A percentile compares a stretch with the other conserved stretches of the same genome.
Conservation (phyloP, 805 yeast genomes). For the Barnettozyma sp. region DNA sequence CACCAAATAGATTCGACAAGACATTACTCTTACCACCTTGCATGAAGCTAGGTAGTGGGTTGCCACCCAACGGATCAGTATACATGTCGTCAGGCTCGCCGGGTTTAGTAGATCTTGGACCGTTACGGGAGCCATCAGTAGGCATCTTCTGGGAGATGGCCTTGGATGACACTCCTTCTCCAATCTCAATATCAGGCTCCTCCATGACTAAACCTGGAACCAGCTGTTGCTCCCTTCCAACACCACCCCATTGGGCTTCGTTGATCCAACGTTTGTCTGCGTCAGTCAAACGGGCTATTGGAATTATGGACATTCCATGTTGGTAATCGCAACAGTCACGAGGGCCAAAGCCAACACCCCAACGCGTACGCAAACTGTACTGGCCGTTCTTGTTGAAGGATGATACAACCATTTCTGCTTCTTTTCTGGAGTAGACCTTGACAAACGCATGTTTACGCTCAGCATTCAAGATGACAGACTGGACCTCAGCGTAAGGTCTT, state of each 20-base stretch:
- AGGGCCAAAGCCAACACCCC: slow-evolving; percentile 99
- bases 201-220: slow-evolving; percentile 78
- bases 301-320: slow-evolving; percentile 82
- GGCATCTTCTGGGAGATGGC: slow-evolving; percentile 91
- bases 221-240: slow-evolving; percentile 72
- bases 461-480: slow-evolving; percentile 77
- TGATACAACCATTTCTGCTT: slow-evolving; percentile 77
- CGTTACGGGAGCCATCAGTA: slow-evolving; percentile 77
- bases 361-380: slow-evolving; percentile 69
- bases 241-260: slow-evolving; percentile 94
- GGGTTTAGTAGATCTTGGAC: slow-evolving; percentile 72
- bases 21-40: slow-evolving; percentile 37
- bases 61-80: slow-evolving; percentile 24
- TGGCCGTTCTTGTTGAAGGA: slow-evolving; percentile 65
- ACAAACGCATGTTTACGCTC: slow-evolving; percentile 95
- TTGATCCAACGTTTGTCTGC: slow-evolving; percentile 90
- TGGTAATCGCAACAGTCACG: slow-evolving; percentile 96
- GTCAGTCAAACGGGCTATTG: slow-evolving; percentile 82
- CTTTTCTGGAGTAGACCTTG: slow-evolving; percentile 84
- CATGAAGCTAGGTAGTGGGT: slow-evolving; percentile 25
- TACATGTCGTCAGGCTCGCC: slow-evolving; percentile 38
- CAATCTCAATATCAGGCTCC: slow-evolving; percentile 97
- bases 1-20: slow-evolving; percentile 40
- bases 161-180: slow-evolving; percentile 87
- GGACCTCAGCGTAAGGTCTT: slow-evolving; percentile 86